phyloP scores from a whole-genome alignment of 192 early-diverging fungal species.

The Gaertneriomyces semiglobifer region DNA sequence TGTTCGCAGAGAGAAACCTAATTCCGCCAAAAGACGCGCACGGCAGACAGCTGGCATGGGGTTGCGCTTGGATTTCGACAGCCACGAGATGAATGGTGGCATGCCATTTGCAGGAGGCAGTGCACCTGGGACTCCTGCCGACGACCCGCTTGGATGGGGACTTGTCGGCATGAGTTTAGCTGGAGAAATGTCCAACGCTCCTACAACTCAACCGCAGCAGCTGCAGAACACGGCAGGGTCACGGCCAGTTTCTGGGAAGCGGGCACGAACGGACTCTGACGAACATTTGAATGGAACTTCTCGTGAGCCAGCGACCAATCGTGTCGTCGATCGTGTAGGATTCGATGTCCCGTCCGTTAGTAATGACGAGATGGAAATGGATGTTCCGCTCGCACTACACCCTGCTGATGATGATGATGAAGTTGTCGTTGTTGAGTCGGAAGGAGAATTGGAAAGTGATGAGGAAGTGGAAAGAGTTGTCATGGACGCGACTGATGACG shows the following conservation, averaged over 20 bases:
- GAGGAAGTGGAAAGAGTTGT: not conserved
- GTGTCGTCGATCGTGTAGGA: not conserved
- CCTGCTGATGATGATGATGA: not conserved
- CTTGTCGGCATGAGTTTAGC: not conserved
- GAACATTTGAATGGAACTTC: not conserved
- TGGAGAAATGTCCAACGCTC: not conserved
- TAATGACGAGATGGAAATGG: not conserved
- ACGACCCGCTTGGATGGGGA: not conserved
- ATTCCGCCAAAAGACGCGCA: slow-evolving; percentile 20
- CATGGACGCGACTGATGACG: slow-evolving; percentile 3
- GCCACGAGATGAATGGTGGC: not conserved
- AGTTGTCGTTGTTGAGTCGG: slow-evolving; percentile 2
- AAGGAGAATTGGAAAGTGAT: not conserved
- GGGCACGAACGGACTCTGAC: not conserved
- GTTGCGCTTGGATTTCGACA: slow-evolving; percentile 4
- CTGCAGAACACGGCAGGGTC: slow-evolving; percentile 2
- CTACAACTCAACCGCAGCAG: not conserved
- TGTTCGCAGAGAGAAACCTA: slow-evolving; percentile 17
- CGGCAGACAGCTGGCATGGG: slow-evolving; percentile 16
- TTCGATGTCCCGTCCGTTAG: not conserved
- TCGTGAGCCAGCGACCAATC: not conserved
- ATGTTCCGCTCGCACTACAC: not conserved
- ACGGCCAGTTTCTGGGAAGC: slow-evolving; percentile 6
- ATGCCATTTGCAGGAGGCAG: not conserved
- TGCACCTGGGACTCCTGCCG: not conserved